Conservation (phyloP, 2,329 filamentous ascomycete genomes). For the Microdochium nivale region DNA sequence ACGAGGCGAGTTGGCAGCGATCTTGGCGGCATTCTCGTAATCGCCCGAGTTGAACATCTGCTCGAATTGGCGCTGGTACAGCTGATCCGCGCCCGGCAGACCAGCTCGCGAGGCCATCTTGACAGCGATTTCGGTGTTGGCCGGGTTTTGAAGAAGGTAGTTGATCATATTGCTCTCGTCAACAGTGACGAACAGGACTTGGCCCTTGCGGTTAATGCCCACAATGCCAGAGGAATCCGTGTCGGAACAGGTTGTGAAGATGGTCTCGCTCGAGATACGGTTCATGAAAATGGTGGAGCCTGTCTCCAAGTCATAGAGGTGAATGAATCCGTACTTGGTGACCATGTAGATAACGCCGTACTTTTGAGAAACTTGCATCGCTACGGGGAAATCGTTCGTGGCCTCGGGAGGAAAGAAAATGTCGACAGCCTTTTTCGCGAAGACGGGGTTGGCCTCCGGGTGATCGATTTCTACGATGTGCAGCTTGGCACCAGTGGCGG, state of each 20-base stretch:
- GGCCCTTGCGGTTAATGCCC: conserved; percentile 94
- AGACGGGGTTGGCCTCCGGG: conserved; percentile 76
- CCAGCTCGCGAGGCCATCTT: conserved; percentile 93
- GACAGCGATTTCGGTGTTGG: conserved; percentile 86
- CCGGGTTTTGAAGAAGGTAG: conserved; percentile 93
- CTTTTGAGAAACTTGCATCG: conserved; percentile 92
- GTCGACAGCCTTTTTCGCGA: conserved; percentile 93
- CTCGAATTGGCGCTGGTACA: conserved; percentile 91
- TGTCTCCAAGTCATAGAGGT: conserved; percentile 95
- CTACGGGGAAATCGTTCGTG: conserved; percentile 93
- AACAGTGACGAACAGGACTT: conserved; percentile 88
- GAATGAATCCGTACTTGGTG: conserved; percentile 98
- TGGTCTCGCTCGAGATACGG: conserved; percentile 97
- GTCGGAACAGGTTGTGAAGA: conserved; percentile 88
- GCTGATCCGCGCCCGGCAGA: conserved; percentile 84
- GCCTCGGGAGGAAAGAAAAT: conserved; percentile 97
- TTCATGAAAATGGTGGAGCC: conserved; percentile 99
- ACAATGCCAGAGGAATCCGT: conserved; percentile 79
- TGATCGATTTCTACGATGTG: conserved; percentile 98
- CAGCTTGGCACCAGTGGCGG: conserved; percentile 82
- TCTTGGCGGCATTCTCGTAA: conserved; percentile 84
- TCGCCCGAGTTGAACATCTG: conserved; percentile 72
- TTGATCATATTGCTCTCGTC: conserved; percentile 88
- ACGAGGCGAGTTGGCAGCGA: conserved; percentile 91
- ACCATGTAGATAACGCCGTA: conserved; percentile 97